Evolutionary conservation across 495 filamentous ascomycete species (phyloP), one percentile per base, ranked within the genome.

Genomic region (Penicillium silybi): DNA sequence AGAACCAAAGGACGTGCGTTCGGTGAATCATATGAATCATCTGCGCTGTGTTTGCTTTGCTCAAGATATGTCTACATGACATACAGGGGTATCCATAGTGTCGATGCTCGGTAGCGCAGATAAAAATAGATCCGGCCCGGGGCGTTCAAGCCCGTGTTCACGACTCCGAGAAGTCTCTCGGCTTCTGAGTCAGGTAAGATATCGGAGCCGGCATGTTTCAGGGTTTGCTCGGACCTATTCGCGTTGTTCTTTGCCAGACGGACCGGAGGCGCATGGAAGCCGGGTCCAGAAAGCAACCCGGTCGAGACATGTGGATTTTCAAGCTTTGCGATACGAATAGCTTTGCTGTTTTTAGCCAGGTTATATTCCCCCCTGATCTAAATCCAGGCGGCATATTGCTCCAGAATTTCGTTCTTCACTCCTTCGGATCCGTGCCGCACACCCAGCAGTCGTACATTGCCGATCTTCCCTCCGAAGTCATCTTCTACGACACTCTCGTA

Each of bases 401-500:
- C 69, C 35, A 80, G 54, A 18, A 74, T 67, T 72, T 97, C 91
- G 46, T 71, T 73, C 72, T 80, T 82, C 42, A 88, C 84, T 0
- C 93, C 93, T 56, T 92, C 86, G 65, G 90, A 87, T 52, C 96
- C 95, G 54, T 96, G 90, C 56, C 85, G 84, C 13, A 96, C 89
- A 23, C 79, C 83, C 40, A 98, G 66, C 27, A 95, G 76, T 38
- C 83, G 82, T 11, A 97, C 90, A 51, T 77, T 81, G n/a, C 80
- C 82, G 25, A 83, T 85, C 57, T 84, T 82, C 22, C 79, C 79
- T 7, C 76, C 77, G 47, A 71, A 77, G 48, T 76, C 75, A 37
- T 77, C 76, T 27, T 74, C 71, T 22, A 67, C 69, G 25, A 67
- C 63, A 57, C 71, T 75, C 54, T 84, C 80, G 83, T 89, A 97